Evolutionary conservation across 2,329 filamentous ascomycete genomes (phyloP), one percentile per base, ranked within the genome.

Genomic region (Helotiales sp.): DNA sequence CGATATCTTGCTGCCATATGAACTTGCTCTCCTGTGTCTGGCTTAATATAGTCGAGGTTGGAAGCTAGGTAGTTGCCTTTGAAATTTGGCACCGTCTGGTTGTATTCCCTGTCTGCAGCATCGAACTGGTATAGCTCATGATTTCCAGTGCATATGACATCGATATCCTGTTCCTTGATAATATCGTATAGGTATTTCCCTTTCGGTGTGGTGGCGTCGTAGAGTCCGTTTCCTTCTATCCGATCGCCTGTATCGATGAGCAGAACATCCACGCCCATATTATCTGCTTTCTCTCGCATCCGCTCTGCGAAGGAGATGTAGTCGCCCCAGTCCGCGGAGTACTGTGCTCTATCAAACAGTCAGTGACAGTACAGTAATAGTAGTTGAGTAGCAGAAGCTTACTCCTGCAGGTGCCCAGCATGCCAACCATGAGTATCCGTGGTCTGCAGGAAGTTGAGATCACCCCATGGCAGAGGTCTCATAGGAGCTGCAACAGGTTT

Each of bases 341-440:
- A 99, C 59, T 95, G 93, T 2, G 91, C 81, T 76, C 89, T 91
- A 61, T 31, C 9, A 48, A 17, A 5, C 9, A 25, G 38, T 48
- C 12, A 48, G 25, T 31, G 29, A 12, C 46, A 19, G 27, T 19
- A 30, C 15, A 30, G 12, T n/a, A 5, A 5, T 31, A 29, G 24
- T n/a, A 22, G 19, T 25, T 8, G 10, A 48, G 22, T 22, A 19
- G 7, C 15, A 29, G 6, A 38, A 22, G 49, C 81, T 69, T 77
- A 91, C 87, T 99, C 95, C 77, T 93, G 88, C 5, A 98, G 76
- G 78, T 99, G 95, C 1, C 95, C 95, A 9, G 86, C 91, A 70
- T 96, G 87, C 95, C 95, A 99, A 67, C 95, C 93, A 75, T 98
- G 95, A 4, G 90, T 95, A 72, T 98, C 90, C 38, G 95, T 98